phyloP scores from a whole-genome alignment of 192 early-diverging fungal species.

The Gonapodya sp. region DNA sequence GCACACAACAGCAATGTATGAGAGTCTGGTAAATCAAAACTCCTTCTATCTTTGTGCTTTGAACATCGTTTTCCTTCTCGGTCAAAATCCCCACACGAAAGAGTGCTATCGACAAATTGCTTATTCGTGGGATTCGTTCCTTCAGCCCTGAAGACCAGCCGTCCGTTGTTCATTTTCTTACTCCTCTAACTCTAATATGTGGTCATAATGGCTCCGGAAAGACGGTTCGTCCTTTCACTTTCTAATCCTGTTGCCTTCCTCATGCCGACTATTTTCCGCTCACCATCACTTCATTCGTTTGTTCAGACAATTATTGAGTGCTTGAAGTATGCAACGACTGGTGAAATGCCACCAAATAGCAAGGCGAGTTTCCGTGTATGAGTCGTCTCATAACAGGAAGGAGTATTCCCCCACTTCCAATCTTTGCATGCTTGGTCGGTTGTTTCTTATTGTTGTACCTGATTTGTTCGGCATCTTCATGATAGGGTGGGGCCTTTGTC shows the following conservation, averaged over 20 bases:
- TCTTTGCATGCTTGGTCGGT: no score
- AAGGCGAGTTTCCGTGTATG: slow-evolving; percentile 20
- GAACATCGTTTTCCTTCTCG: no score
- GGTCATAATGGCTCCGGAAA: slow-evolving; percentile 96
- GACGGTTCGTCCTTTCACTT: slow-evolving; percentile 45
- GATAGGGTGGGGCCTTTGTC: slow-evolving; percentile 78
- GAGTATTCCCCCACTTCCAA: no score
- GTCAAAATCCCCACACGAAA: no score
- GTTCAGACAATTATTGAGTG: slow-evolving; percentile 86
- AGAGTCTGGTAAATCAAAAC: no score
- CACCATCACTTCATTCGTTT: background rate
- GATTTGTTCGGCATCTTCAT: no score
- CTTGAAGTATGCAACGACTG: slow-evolving; percentile 90
- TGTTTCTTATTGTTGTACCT: no score
- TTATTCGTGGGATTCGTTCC: slow-evolving; percentile 82
- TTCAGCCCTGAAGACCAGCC: slow-evolving; percentile 63
- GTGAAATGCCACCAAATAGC: slow-evolving; percentile 78
- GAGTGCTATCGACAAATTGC: slow-evolving; percentile 47
- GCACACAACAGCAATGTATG: no score
- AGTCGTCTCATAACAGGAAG: background rate
- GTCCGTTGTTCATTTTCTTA: slow-evolving; percentile 71
- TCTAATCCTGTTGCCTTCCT: no score
- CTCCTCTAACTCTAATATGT: slow-evolving; percentile 88
- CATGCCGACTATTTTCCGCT: slow-evolving; percentile 2
- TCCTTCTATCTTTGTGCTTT: no score